Base-by-base conservation (phyloP, 805 yeast species). In the Teunomyces stri region DNA sequence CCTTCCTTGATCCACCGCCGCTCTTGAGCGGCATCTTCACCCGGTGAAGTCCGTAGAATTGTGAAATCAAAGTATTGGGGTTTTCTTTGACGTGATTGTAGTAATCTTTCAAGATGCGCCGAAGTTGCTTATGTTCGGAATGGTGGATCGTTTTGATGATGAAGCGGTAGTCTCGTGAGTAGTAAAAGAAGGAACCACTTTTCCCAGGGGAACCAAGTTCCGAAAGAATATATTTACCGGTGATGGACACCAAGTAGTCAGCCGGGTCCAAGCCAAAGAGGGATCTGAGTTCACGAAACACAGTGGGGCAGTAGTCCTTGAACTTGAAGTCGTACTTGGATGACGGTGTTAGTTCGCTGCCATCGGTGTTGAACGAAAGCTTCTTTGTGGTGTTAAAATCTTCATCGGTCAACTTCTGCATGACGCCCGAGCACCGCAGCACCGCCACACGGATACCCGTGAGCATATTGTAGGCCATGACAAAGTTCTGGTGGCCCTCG, bases 371-470 rank as follows among this genome's bases (percentile, higher is more conserved):
- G 66, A 94, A 95, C 13, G 94, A 86, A 46, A 92, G 72, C 64
- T 94, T 92, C 55, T 89, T 86, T 20, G 82, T 81, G 9, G 80
- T 70, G 29, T 68, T 71, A 63, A 91, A 94, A 62, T 92, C 97
- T 12, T 71, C 76, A 43, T 82, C 85, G 1, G 76, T 77, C 36
- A 94, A 69, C 15, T 85, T 84, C 45, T 85, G 80, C 79, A 89
- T 87, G 9, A 85, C 76, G 31, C 96, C 95, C 0, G 97, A 88
- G 58, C 96, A 86, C 48, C 97, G 74, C 3, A 96, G 89, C 0
- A 94, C 98, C 0, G 97, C 91, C 6, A 90, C 96, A 48, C 99
- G 78, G 41, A 94, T 94, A 2, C 99, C 99, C 0, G 98, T 91
- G 48, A 95, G 77, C 97, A 94, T 92, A 65, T 92, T 90, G 66